Evolutionary conservation across 2,329 filamentous ascomycete genomes (phyloP).

Genomic region (Macrophomina tecta): DNA sequence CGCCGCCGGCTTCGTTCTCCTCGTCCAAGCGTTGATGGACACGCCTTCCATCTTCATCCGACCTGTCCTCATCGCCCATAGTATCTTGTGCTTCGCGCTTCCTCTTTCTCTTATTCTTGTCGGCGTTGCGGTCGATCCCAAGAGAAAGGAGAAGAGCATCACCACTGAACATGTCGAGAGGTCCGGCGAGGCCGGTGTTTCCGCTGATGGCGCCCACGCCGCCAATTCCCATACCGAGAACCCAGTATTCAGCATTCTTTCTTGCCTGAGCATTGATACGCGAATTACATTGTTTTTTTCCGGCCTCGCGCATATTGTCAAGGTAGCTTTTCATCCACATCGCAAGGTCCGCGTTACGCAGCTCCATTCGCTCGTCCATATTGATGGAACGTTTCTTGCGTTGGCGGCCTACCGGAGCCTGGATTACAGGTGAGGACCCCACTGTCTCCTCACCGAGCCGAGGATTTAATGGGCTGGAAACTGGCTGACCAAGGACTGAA

Average conservation of each 20-base stretch:
- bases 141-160: constrained; percentile 58
- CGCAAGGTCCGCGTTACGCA: constrained; percentile 62
- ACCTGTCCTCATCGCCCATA: constrained; percentile 37
- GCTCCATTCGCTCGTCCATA: constrained; percentile 57
- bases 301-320: constrained; percentile 62
- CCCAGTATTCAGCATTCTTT: constrained; percentile 67
- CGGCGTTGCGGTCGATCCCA: constrained; percentile 40
- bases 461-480: background rate
- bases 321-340: constrained; percentile 66
- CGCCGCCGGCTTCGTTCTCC: constrained; percentile 43
- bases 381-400: constrained; percentile 50
- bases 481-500: constrained; percentile 25
- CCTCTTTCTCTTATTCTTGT: constrained; percentile 31
- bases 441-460: constrained; percentile 32
- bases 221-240: constrained; percentile 64
- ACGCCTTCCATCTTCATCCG: constrained; percentile 37
- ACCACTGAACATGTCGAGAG: constrained; percentile 66
- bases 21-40: constrained; percentile 42
- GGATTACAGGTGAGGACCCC: constrained; percentile 43
- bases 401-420: constrained; percentile 48
- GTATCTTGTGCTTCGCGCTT: constrained; percentile 45
- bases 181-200: constrained; percentile 49
- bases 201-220: constrained; percentile 57
- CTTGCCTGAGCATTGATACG: constrained; percentile 58
- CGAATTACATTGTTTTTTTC: constrained; percentile 52